Base-by-base conservation (phyloP, 2,329 filamentous ascomycete species). In the Penicillium fuscoglaucum region DNA sequence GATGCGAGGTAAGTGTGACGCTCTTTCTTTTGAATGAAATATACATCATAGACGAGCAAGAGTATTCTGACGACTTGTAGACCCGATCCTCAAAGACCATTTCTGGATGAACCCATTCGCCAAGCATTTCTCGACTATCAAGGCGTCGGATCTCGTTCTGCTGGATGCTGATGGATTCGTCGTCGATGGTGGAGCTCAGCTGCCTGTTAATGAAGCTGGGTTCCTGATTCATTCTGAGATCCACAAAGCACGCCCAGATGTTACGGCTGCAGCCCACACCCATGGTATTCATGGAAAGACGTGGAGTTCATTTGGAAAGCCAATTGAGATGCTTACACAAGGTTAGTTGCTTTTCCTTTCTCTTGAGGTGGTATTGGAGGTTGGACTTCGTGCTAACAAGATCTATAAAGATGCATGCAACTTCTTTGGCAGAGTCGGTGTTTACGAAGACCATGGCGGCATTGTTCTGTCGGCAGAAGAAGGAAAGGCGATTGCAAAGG, bases 221-320 rank as follows among this genome's bases (percentile, higher is more conserved):
- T 86, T 85, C 64, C 82, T 84, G 75, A 87, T 87, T 55, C 84
- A 87, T 68, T 80, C 81, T 4, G 83, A 83, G 19, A 82, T 86
- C 2, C 83, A 87, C 67, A 78, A 78, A 28, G 84, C 84, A 1
- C 79, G 84, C 1, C 84, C 84, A 1, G 84, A 87, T 65, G 79
- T 87, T 29, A 76, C 82, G 55, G 83, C 82, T 53, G 84, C 84
- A 4, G 83, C 83, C 0, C 84, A 87, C 68, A 82, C 80, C 1
- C 84, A 86, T 70, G 81, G 79, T 17, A 77, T 86, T 49, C 81
- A 85, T 65, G 84, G 84, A 4, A 82, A 84, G 50, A 82, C 86
- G 12, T 88, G 89, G 76, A 85, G 83, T 65, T 75, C 84, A 0
- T 80, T 88, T 24, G 86, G 87, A 8, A 82, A 82, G 59, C 78